These are phyloP conservation scores for Eremothecium gossypii DNA, from an alignment of 1,139 yeast genomes.

Conservation along the genomic window DNA sequence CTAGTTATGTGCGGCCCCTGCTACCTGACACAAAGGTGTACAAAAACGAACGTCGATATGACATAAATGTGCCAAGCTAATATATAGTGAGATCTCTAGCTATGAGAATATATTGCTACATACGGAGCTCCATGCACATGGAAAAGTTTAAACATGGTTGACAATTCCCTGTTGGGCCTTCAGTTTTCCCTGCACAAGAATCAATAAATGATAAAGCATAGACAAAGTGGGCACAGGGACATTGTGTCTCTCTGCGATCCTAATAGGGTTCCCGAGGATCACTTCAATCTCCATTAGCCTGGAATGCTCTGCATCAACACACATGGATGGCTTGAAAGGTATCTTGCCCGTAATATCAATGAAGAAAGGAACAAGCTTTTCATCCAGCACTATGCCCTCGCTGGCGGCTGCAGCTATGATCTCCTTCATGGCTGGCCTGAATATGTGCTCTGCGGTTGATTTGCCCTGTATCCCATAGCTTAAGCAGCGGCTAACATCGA, in stretches of 20 bases:
- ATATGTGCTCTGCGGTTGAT: conserved; percentile 36
- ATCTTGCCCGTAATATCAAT: conserved; percentile 35
- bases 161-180: conserved; percentile 22
- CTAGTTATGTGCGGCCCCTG: too few relatives aligned
- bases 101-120: too few relatives aligned
- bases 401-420: conserved; percentile 42
- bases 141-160: too few relatives aligned
- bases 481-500: conserved; percentile 39
- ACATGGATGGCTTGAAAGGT: conserved; percentile 53
- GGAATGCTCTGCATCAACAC: conserved; percentile 43
- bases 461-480: conserved; percentile 31
- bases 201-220: conserved; percentile 30
- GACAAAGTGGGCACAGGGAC: conserved; percentile 31
- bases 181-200: conserved; percentile 30
- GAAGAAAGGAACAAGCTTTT: conserved; percentile 34
- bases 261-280: conserved; percentile 49
- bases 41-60: too few relatives aligned
- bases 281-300: conserved; percentile 50
- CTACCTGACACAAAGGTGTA: too few relatives aligned
- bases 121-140: too few relatives aligned
- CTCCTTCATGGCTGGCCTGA: conserved; percentile 45
- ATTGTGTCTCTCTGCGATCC: conserved; percentile 36
- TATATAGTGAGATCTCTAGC: too few relatives aligned
- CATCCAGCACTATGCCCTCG: conserved; percentile 37
- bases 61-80: too few relatives aligned